Base-by-base conservation (phyloP, 345 rosid genomes). In the Raphanus raphanistrum region DNA sequence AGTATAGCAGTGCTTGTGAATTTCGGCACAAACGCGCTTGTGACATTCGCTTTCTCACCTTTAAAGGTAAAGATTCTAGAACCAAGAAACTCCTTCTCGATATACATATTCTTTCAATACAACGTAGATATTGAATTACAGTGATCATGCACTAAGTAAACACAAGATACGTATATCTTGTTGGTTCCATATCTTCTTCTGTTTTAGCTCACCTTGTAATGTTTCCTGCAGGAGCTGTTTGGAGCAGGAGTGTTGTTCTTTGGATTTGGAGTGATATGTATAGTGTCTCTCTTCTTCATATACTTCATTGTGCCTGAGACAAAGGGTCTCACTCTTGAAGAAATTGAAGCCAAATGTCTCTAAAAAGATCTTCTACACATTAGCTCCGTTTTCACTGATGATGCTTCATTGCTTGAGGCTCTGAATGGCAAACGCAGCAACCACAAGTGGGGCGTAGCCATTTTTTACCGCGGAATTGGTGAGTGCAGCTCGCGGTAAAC, bases 261-360 rank as follows among this genome's bases (percentile, higher is more conserved):
- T 55, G 84, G n/a, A 61, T 94, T 94, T 63, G 99, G 97, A 69
- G 94, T 85, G 73, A 83, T 94, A 77, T 87, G 90, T 11, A 62
- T 90, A 38, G 1, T 84, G 70, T 84, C 99, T 57, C 88, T 94
- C 27, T 4, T 88, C 59, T 94, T 94, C 88, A 92, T 94, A 76
- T 89, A 84, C 87, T 87, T 92, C 79, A 33, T 94, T 1, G 85
- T 94, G 27, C 99, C 98, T 0, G 99, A 94, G 87, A 94, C 99
- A 0, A 94, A 94, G 63, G 98, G 98, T 70, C 93, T 94, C 54
- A 92, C 92, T 66, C 97, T 94, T 4, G 98, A 94, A 84, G 98
- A 94, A 80, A 92, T 94, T 2, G 96, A 94, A 79, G 92, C 90
- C 52, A 89, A 83, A 82, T 94, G 98, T 82, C 82, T 94, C 38